Evolutionary conservation across 164 flowering plant species (phyloP).

Genomic region (Nymphaea colorata): DNA sequence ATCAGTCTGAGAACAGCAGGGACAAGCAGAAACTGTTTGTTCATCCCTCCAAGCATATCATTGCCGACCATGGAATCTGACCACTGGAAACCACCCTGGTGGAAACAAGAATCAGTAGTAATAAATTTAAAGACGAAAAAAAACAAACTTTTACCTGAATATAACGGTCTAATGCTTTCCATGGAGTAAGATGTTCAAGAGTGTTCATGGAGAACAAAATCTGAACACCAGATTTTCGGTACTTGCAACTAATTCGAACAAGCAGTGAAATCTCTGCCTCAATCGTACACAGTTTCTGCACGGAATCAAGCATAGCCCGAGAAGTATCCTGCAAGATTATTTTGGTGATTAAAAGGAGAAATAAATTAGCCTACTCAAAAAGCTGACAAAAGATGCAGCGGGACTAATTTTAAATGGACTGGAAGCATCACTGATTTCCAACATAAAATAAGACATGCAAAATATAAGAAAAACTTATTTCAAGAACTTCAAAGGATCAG

Average conservation of each 20-base stretch:
- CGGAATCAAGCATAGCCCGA: slow-evolving; percentile 36
- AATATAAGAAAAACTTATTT: too few species aligned
- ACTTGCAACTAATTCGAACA: slow-evolving; percentile 68
- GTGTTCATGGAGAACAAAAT: slow-evolving; percentile 83
- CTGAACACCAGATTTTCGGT: slow-evolving; percentile 85
- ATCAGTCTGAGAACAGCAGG: slow-evolving; percentile 73
- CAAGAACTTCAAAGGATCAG: too few species aligned
- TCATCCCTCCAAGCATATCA: slow-evolving; percentile 30
- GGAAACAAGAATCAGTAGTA: slow-evolving; percentile 4
- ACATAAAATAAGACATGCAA: too few species aligned
- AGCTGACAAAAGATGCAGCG: too few species aligned
- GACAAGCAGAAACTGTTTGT: slow-evolving; percentile 40
- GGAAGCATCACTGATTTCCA: too few species aligned
- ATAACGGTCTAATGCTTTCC: slow-evolving; percentile 45
- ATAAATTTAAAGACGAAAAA: background rate
- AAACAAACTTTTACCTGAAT: slow-evolving; percentile 20
- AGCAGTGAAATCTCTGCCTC: slow-evolving; percentile 78
- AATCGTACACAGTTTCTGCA: slow-evolving; percentile 60
- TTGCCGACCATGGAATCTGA: slow-evolving; percentile 34
- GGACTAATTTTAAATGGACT: too few species aligned
- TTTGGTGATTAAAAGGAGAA: too few species aligned
- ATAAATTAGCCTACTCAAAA: too few species aligned
- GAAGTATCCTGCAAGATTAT: slow-evolving; percentile 35
- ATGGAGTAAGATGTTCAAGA: slow-evolving; percentile 69
- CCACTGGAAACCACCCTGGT: slow-evolving; percentile 52